Base-by-base conservation (phyloP, 2,329 filamentous ascomycete species). In the Sordariomycetes sp. region DNA sequence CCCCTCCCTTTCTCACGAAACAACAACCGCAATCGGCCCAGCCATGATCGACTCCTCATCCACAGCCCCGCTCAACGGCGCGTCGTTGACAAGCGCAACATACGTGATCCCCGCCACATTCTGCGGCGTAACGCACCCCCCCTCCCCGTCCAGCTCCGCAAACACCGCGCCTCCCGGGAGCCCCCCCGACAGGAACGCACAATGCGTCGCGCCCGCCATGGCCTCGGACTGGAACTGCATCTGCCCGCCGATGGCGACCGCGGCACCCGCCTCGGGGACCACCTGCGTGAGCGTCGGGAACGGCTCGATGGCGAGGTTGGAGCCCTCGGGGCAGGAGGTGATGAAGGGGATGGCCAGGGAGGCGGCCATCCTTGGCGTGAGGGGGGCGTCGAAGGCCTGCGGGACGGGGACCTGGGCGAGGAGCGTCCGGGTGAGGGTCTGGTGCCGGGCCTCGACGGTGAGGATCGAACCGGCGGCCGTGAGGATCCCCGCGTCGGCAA, bases 291-390 rank as follows among this genome's bases (percentile, higher is more conserved):
- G 69, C 3, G 74, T 65, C 1, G 55, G 85, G 81, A 82, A 89
- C 80, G 61, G 84, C 73, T 59, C 76, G 78, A 69, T 86, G 76
- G 62, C 78, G 82, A 60, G 85, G 76, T 60, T 78, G 77, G 67
- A 89, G 58, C 81, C 83, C 32, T 77, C 69, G 17, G 86, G 87
- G 74, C 86, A 90, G 34, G 80, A 81, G 58, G 70, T 68, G 74
- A 90, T 89, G 75, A 90, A 90, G 52, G 80, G 79, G 1, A 85
- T 81, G 51, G 86, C 86, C 57, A 90, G 78, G 42, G 85, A 85
- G 75, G 89, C 89, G 68, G 89, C 82, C 61, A 82, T 80, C 62
- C 80, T 78, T 61, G 85, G 81, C 34, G 80, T 79, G 13, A 90
- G 81, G 1, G 86, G 76, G 0, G 82, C 84, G 67, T 89, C 86